Percentiles rank a stretch among this genome's conserved stretches.
Conservation (phyloP, 2,329 filamentous ascomycete genomes). For the Pseudonectria foliicola region DNA sequence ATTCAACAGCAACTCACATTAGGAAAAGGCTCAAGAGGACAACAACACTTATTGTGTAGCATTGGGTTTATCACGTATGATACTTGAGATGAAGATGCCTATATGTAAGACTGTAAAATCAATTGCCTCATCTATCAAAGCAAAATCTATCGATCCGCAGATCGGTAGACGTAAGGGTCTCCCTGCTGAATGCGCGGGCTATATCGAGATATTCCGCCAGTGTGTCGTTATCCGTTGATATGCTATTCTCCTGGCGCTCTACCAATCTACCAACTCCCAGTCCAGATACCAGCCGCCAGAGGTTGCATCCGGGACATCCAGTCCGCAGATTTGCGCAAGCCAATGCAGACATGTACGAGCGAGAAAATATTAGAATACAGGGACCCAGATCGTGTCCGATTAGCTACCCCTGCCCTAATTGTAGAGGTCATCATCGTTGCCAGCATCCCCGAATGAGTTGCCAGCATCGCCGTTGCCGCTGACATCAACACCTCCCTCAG, state of each 20-base stretch:
- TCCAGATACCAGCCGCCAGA: slow-evolving; percentile 21
- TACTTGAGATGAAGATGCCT: no score
- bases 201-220: no score
- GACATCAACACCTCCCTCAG: slow-evolving; percentile 61
- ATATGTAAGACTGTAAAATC: slow-evolving; percentile 16
- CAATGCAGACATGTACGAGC: slow-evolving; percentile 29
- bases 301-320: slow-evolving; percentile 18
- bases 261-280: slow-evolving; percentile 31
- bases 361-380: slow-evolving; percentile 43
- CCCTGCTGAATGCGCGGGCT: no score
- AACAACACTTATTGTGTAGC: slow-evolving; percentile 12
- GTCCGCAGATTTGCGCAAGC: slow-evolving; percentile 11
- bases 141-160: slow-evolving; percentile 12
- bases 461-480: slow-evolving; percentile 51
- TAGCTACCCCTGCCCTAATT: slow-evolving; percentile 52
- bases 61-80: background rate
- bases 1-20: no score
- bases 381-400: slow-evolving; percentile 17
- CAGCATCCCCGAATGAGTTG: slow-evolving; percentile 71
- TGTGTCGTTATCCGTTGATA: slow-evolving; percentile 5
- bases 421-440: slow-evolving; percentile 95
- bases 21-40: no score
- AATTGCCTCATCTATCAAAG: slow-evolving; percentile 27
- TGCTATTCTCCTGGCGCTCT: slow-evolving; percentile 16
- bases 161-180: slow-evolving; percentile 2